phyloP scores from a whole-genome alignment of 2,329 filamentous ascomycete genomes.

The Penicillium sp. region DNA sequence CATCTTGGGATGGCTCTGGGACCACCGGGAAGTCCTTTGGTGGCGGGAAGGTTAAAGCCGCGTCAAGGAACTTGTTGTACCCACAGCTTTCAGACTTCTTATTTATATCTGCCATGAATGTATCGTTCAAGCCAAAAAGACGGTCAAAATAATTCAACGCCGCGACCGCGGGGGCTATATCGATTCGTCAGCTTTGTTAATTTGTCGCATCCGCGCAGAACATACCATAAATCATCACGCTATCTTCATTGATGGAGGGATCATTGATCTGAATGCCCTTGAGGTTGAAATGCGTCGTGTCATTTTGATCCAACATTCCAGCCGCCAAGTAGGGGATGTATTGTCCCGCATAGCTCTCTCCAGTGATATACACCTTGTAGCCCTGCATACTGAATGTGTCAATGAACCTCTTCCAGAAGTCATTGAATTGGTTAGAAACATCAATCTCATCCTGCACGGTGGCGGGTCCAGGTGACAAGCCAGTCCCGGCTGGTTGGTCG shows the following conservation, averaged over 20 bases:
- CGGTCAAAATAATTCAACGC: conserved; percentile 44
- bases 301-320: conserved; percentile 68
- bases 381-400: conserved; percentile 68
- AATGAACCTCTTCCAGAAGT: conserved; percentile 76
- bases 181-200: background rate
- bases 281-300: conserved; percentile 68
- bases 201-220: background rate
- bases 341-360: conserved; percentile 69
- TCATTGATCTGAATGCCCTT: conserved; percentile 72
- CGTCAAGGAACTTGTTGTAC: conserved; percentile 44
- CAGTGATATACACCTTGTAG: conserved; percentile 71
- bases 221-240: conserved; percentile 51
- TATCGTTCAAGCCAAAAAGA: conserved; percentile 46
- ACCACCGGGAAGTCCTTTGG: conserved; percentile 58
- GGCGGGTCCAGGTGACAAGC: conserved; percentile 67
- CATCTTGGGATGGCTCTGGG: conserved; percentile 40
- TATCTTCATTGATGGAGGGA: conserved; percentile 60
- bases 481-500: conserved; percentile 55
- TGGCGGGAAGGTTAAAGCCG: conserved; percentile 66
- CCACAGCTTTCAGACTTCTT: conserved; percentile 44
- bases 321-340: conserved; percentile 73
- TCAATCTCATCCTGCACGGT: conserved; percentile 68
- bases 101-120: conserved; percentile 41
- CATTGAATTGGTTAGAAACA: conserved; percentile 69
- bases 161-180: conserved; percentile 38